Evolutionary conservation across 1,284 basidiomycete genomes (phyloP), one percentile per base, ranked within the genome.

Genomic region (Crepidotus sp.): DNA sequence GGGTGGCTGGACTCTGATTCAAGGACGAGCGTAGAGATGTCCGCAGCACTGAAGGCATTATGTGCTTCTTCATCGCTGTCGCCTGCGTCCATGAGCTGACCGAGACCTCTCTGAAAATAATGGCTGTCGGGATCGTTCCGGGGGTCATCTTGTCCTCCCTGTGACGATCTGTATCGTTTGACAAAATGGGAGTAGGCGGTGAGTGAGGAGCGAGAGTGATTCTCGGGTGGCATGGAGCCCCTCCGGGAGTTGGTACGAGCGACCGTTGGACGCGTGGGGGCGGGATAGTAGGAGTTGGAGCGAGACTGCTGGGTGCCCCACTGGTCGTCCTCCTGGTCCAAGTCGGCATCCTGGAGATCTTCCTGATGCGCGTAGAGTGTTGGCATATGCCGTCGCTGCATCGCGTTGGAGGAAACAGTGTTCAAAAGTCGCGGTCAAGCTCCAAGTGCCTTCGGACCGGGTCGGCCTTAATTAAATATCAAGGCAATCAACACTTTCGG

Each of bases 41-140:
- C 51, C 6, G 38, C 43, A 15, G 46, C 44, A 21, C 22, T 40
- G 47, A 70, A 65, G 19, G 48, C 43, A n/a, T 60, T 61, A 34
- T 67, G 70, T 45, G 61, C 62, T 52, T 86, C 83, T 51, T 90
- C 86, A 40, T 83, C 83, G 54, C 80, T 86, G 50, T 87, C 84
- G 3, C 76, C 82, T 14, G 71, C 76, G 55, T 87, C 83, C 32
- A 74, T 68, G 10, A 86, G 69, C 54, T 83, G 77, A 1, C 80
- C 83, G 7, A 83, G 64, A 9, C 82, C 83, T 35, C 74, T 70
- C 55, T 83, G 78, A 61, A 82, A 83, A 59, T 81, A 84, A 55
- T 83, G 79, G 51, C 71, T 78, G 57, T 86, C 83, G 17, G 80
- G 79, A 57, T 86, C 83, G 56, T 77, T 76, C 45, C 79, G 73